Base-by-base conservation (phyloP, 495 filamentous ascomycete species). In the Aspergillus avenaceus region DNA sequence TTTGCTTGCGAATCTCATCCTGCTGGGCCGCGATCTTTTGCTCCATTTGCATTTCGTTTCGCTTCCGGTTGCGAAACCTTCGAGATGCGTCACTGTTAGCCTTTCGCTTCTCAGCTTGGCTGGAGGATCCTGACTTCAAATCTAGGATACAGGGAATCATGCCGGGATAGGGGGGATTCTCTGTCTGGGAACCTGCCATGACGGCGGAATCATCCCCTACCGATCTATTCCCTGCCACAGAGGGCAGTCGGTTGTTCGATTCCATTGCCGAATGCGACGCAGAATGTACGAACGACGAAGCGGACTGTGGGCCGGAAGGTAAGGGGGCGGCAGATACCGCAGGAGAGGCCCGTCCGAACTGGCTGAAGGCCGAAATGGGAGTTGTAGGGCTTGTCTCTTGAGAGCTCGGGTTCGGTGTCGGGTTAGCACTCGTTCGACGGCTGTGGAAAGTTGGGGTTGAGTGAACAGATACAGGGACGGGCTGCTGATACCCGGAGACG, bases 1-100 rank as follows among this genome's bases (percentile, higher is more conserved):
- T 27, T 9, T 83, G 78, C 52, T 83, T 75, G 50, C 84, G 83
- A 26, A 86, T 68, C 48, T 72, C 71, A 0, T 72, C 74, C 57
- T 85, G 80, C 50, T 82, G 74, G 24, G 84, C 81, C 0, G 47
- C 55, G 11, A 74, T 61, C 29, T 78, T 84, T 38, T 79, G 77
- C 28, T 83, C 79, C 24, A 85, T 82, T 59, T 90, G 85, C 56
- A 80, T 78, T 66, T 97, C 92, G 59, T 90, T 91, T 59, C 93
- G 86, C 66, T 97, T 97, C 45, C 92, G 79, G 61, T 87, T 84
- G 47, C 93, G 84, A 59, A 97, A 97, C 34, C 93, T 75, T 49
- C 90, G 84, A 32, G 91, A 96, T 7, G 93, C 93, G 37, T 88
- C 89, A 43, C 95, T 95, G 63, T 98, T 98, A 32, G 90, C 85